These are phyloP conservation scores for Pyrus communis DNA, from an alignment of 306 rosid genomes.

Conservation along the genomic window DNA sequence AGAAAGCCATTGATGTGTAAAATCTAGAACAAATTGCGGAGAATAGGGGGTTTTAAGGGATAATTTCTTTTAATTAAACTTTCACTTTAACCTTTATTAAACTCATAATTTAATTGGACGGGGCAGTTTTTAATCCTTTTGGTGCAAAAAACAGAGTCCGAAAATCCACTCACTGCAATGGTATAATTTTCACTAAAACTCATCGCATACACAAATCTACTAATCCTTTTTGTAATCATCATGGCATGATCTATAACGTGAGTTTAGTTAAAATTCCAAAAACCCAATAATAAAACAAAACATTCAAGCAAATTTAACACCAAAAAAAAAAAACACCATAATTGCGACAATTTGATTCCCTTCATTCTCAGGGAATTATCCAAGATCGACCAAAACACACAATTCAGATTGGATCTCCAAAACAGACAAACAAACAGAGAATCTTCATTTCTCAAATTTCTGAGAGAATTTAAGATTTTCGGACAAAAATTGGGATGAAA, in stretches of 20 bases:
- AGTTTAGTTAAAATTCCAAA: background rate
- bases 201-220: background rate
- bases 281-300: background rate
- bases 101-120: no score
- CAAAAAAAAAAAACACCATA: no score
- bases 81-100: background rate
- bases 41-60: no score
- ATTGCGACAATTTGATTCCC: background rate
- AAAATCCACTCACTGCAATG: background rate
- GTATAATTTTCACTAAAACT: background rate
- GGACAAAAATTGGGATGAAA: background rate
- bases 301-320: no score
- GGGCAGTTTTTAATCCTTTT: no score
- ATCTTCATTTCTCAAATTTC: background rate
- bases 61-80: no score
- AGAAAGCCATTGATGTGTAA: no score
- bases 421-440: background rate
- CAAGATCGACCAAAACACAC: conserved; percentile 21
- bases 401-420: background rate
- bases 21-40: no score
- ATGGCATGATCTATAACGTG: background rate
- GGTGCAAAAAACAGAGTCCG: no score
- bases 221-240: background rate
- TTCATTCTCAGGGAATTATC: background rate
- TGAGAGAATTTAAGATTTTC: background rate